Percentiles rank a stretch among this genome's conserved stretches.
Evolutionary conservation across 2,329 filamentous ascomycete genomes (phyloP).

Genomic region (Alternaria infectoria): DNA sequence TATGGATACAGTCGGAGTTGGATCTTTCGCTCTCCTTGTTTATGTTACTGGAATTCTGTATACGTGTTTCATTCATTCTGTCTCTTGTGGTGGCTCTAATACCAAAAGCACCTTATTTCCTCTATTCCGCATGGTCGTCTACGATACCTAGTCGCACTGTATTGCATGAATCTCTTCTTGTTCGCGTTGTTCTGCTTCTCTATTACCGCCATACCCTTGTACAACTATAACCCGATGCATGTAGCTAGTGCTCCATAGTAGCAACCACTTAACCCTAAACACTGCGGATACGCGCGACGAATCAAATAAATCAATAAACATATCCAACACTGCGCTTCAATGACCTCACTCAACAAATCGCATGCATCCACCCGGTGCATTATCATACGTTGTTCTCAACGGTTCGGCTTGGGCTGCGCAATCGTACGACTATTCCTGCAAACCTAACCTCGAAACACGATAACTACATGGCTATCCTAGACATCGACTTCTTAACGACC

Average conservation of each 20-base stretch:
- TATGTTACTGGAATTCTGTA: not conserved
- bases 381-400: not conserved
- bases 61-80: not conserved
- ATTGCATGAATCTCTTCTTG: conserved; percentile 3
- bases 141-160: conserved; percentile 7
- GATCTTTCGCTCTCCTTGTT: not conserved
- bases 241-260: not conserved
- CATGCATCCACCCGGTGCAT: not conserved
- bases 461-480: not conserved
- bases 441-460: not conserved
- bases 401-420: not conserved
- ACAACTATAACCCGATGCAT: conserved; percentile 16
- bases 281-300: not conserved
- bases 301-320: not conserved
- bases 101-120: conserved; percentile 1
- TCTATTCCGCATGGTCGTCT: not conserved
- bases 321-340: not conserved
- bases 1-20: not conserved
- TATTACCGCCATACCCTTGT: conserved; percentile 16
- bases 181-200: not conserved
- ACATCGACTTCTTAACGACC: not conserved
- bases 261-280: not conserved
- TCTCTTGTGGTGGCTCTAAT: not conserved
- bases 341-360: not conserved
- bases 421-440: not conserved